A percentile compares a stretch with the other conserved stretches of the same genome.
Conservation (phyloP, 192 early-diverging fungal genomes). For the Funneliformis geosporum region DNA sequence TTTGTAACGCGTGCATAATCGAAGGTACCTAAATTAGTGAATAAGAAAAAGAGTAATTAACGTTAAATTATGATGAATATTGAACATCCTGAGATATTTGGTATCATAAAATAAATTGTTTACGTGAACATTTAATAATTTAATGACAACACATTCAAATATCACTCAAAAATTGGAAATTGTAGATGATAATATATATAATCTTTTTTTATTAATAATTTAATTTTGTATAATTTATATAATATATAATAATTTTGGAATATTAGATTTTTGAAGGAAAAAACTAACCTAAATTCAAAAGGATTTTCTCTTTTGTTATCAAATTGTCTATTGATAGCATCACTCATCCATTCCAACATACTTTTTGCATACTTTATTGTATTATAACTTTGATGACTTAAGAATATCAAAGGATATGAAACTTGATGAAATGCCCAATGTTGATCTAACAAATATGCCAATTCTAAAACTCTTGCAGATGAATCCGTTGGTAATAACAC, state of each 20-base stretch:
- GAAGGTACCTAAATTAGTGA: constrained; percentile 54
- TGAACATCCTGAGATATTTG: too few relatives aligned
- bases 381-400: constrained; percentile 73
- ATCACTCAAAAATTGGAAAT: neutral
- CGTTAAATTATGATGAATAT: neutral
- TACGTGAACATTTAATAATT: neutral
- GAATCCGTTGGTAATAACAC: constrained; percentile 91
- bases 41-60: neutral
- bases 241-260: neutral
- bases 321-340: constrained; percentile 72
- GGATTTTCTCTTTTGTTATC: constrained; percentile 75
- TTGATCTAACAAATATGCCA: constrained; percentile 86
- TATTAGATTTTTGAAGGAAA: too few relatives aligned
- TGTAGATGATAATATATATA: too few relatives aligned
- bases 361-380: constrained; percentile 84
- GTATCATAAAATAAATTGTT: too few relatives aligned
- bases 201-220: neutral
- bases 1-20: constrained; percentile 65
- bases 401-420: constrained; percentile 71
- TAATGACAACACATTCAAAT: neutral
- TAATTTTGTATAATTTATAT: neutral
- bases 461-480: constrained; percentile 86
- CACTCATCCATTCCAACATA: constrained; percentile 97
- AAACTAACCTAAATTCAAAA: constrained; percentile 71
- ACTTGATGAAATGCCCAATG: constrained; percentile 72